These are phyloP conservation scores for Hemileccinum rubropunctum DNA, from an alignment of 768 basidiomycete species.

Conservation along the genomic window DNA sequence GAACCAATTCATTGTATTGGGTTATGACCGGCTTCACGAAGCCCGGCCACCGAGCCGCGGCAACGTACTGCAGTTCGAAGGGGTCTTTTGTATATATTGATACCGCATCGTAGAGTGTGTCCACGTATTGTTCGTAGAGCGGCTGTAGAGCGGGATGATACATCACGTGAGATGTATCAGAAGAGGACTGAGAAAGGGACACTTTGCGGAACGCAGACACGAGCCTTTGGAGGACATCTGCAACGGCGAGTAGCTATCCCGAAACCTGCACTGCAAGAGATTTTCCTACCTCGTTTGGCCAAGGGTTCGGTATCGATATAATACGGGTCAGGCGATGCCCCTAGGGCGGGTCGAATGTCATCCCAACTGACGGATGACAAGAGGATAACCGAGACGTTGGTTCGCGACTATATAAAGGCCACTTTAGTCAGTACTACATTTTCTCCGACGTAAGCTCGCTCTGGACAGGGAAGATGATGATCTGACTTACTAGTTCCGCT, in stretches of 20 bases:
- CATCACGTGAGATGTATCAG: conserved; percentile 25
- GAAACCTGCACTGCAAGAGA: not conserved
- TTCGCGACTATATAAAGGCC: conserved; percentile 46
- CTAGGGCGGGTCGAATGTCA: conserved; percentile 64
- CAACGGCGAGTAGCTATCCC: not conserved
- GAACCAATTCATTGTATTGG: conserved; percentile 33
- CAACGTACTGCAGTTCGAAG: conserved; percentile 70
- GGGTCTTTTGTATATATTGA: conserved; percentile 64
- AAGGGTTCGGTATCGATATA: conserved; percentile 54
- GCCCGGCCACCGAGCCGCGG: conserved; percentile 78
- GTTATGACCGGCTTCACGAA: conserved; percentile 69
- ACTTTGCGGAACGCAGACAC: conserved; percentile 36
- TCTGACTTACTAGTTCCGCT: conserved; percentile 58
- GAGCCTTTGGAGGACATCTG: conserved; percentile 38
- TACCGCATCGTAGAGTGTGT: conserved; percentile 58
- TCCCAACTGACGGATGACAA: conserved; percentile 69
- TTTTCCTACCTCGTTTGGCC: conserved; percentile 62
- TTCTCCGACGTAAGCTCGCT: not conserved
- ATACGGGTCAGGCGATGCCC: conserved; percentile 72
- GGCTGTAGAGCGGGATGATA: conserved; percentile 57
- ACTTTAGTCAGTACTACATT: not conserved
- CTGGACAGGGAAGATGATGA: not conserved
- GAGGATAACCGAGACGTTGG: conserved; percentile 60
- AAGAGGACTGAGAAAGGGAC: conserved; percentile 1
- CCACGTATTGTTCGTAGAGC: conserved; percentile 63